Conservation (phyloP, 352 stramenopile genomes). For the Globisporangium polare region DNA sequence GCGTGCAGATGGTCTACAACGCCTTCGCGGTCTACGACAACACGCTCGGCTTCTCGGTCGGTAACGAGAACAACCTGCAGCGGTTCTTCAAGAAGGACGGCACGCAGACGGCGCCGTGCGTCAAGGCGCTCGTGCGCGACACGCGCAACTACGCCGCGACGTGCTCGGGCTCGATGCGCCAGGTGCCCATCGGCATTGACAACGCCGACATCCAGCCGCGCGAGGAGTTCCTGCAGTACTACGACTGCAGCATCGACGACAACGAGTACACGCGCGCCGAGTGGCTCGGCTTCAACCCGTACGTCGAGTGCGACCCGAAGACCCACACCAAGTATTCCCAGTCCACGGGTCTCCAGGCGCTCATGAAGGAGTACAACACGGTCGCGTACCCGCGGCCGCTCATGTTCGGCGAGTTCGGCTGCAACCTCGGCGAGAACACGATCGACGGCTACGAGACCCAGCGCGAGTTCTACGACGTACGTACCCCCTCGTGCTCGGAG, state of each 20-base stretch:
- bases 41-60: conserved; percentile 38
- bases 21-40: conserved; percentile 63
- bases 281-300: conserved; percentile 47
- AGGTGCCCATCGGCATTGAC: conserved; percentile 44
- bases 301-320: conserved; percentile 48
- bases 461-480: conserved; percentile 39
- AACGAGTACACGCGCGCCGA: conserved; percentile 43
- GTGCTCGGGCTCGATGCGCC: conserved; percentile 27
- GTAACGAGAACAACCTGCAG: conserved; percentile 54
- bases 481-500: conserved; percentile 3
- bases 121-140: conserved; percentile 54
- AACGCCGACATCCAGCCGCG: conserved; percentile 42
- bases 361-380: conserved; percentile 45
- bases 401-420: conserved; percentile 60
- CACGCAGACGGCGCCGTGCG: conserved; percentile 36
- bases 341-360: conserved; percentile 34
- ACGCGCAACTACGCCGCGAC: conserved; percentile 34
- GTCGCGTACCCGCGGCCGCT: conserved; percentile 34
- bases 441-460: conserved; percentile 47
- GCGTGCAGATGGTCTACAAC: conserved; percentile 46
- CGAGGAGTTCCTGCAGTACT: conserved; percentile 36
- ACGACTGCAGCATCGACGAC: conserved; percentile 35
- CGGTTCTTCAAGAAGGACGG: conserved; percentile 18
- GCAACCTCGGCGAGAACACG: conserved; percentile 47
- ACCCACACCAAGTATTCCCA: conserved; percentile 34